phyloP scores from a whole-genome alignment of 495 filamentous ascomycete genomes.

The Lasiosphaeria miniovina region DNA sequence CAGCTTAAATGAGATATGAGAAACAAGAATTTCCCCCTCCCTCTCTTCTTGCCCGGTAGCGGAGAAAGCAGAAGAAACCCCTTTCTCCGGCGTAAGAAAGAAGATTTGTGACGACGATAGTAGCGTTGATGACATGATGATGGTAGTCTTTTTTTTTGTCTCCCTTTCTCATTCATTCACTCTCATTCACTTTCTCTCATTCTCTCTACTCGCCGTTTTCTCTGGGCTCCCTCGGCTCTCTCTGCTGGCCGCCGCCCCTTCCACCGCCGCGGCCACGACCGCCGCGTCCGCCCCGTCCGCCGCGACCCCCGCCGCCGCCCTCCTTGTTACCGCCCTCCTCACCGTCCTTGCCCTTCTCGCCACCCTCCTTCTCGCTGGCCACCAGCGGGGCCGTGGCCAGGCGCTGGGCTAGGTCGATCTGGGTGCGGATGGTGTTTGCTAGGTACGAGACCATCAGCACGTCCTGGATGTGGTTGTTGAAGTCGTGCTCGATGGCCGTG shows the following conservation, averaged over 20 bases:
- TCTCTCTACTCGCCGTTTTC: slow-evolving; percentile 27
- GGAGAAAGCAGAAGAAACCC: too few species aligned
- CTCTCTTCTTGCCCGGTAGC: too few species aligned
- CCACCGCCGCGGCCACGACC: slow-evolving; percentile 32
- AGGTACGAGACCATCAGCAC: slow-evolving; percentile 95
- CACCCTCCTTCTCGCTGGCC: slow-evolving; percentile 52
- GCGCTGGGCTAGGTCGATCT: slow-evolving; percentile 95
- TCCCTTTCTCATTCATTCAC: too few species aligned
- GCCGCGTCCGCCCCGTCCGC: slow-evolving; percentile 34
- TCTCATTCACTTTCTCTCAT: slow-evolving; percentile 7
- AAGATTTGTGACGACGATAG: too few species aligned
- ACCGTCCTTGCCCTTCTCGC: slow-evolving; percentile 42
- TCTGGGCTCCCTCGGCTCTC: slow-evolving; percentile 42
- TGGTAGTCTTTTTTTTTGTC: too few species aligned
- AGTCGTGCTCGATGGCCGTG: slow-evolving; percentile 87
- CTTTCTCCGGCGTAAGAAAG: too few species aligned
- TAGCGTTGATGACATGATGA: too few species aligned
- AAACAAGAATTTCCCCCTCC: too few species aligned
- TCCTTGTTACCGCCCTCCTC: slow-evolving; percentile 31
- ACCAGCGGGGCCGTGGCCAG: slow-evolving; percentile 81
- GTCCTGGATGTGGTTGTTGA: slow-evolving; percentile 99
- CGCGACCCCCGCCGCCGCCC: slow-evolving; percentile 37
- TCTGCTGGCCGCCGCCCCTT: slow-evolving; percentile 38
- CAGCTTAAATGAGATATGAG: too few species aligned
- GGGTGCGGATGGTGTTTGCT: slow-evolving; percentile 96